phyloP scores from a whole-genome alignment of 352 stramenopile species.

The Thalassiosira sp. region DNA sequence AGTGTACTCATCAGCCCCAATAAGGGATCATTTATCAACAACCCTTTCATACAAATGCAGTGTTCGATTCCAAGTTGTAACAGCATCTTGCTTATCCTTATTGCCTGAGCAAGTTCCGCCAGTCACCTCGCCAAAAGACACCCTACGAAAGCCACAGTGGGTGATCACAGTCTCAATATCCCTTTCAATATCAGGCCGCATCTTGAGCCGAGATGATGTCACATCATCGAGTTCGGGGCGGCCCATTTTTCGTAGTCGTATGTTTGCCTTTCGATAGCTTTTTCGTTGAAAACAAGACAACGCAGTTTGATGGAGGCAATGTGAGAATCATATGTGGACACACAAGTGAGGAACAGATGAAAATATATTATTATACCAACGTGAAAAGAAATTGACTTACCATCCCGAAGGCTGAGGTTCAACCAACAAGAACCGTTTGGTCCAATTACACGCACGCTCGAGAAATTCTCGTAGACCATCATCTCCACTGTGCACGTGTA shows the following conservation, averaged over 20 bases:
- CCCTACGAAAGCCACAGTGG: conserved; percentile 36
- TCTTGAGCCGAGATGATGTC: conserved; percentile 30
- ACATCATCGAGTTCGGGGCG: conserved; percentile 49
- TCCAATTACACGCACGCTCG: conserved; percentile 43
- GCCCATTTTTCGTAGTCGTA: conserved; percentile 45
- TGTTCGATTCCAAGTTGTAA: conserved; percentile 44
- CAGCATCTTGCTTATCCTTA: conserved; percentile 1
- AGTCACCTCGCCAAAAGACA: conserved; percentile 19
- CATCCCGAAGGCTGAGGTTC: conserved; percentile 61
- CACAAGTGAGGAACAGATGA: conserved; percentile 2
- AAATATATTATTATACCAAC: background rate
- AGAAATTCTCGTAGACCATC: conserved; percentile 45
- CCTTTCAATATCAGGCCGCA: conserved; percentile 50
- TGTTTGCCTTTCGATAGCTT: conserved; percentile 59
- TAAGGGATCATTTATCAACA: background rate
- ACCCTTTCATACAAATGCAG: conserved; percentile 43
- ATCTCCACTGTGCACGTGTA: conserved; percentile 58
- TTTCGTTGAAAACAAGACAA: background rate
- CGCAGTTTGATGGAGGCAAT: background rate
- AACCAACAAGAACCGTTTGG: conserved; percentile 51
- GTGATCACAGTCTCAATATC: conserved; percentile 53
- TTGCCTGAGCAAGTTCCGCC: background rate
- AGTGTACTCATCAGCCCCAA: too few species aligned
- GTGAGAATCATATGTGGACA: background rate
- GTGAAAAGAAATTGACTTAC: conserved; percentile 23